phyloP scores from a whole-genome alignment of 306 rosid species.

The Malus sieversii region DNA sequence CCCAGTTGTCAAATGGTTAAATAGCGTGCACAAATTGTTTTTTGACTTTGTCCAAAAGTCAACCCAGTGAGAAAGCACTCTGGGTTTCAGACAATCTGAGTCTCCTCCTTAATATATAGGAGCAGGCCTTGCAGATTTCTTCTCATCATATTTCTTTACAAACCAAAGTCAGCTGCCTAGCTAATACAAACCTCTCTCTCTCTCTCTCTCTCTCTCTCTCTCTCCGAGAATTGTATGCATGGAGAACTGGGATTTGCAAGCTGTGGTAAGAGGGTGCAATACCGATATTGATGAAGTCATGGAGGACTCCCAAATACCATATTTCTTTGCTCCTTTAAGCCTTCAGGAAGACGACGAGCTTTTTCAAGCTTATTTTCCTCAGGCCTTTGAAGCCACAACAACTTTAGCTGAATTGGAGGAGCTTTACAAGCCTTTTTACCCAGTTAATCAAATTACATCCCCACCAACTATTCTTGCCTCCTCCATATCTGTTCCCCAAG shows the following conservation, averaged over 20 bases:
- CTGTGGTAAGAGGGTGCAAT: constrained; percentile 58
- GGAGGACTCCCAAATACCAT: background rate
- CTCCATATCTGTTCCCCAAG: constrained; percentile 32
- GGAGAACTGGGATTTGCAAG: constrained; percentile 87
- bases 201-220: background rate
- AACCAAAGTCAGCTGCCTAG: constrained; percentile 9
- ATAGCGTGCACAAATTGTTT: background rate
- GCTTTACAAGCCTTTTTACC: constrained; percentile 54
- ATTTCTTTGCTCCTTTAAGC: constrained; percentile 14
- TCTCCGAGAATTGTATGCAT: constrained; percentile 17
- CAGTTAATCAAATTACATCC: constrained; percentile 31
- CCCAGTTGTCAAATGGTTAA: background rate
- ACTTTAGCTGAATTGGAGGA: constrained; percentile 50
- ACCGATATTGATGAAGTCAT: constrained; percentile 13
- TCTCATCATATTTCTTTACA: constrained; percentile 16
- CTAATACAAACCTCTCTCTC: background rate
- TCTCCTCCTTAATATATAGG: constrained; percentile 11
- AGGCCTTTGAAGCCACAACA: constrained; percentile 38
- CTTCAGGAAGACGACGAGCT: constrained; percentile 26
- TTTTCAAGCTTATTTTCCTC: constrained; percentile 26
- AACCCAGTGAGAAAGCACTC: constrained; percentile 22
- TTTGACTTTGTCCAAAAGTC: constrained; percentile 51
- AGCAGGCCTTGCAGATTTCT: constrained; percentile 16
- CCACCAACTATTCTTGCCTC: constrained; percentile 23
- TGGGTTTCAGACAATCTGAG: constrained; percentile 8